phyloP scores from a whole-genome alignment of 1,284 basidiomycete species.

The Rhodotorula sp. region DNA sequence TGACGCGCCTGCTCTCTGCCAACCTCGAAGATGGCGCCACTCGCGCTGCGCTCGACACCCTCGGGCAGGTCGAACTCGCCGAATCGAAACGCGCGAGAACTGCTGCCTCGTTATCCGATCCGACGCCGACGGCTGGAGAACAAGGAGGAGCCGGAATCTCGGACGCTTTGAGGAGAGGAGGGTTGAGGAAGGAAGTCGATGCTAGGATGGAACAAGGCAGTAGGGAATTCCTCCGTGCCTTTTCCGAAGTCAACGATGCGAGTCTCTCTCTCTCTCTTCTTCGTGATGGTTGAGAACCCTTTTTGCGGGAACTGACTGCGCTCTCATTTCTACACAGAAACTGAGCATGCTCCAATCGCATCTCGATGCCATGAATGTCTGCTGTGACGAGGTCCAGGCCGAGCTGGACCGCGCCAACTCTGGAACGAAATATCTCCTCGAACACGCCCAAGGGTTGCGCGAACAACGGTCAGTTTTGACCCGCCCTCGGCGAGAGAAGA shows the following conservation, averaged over 20 bases:
- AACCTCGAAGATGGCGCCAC: slow-evolving; percentile 75
- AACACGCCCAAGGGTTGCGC: slow-evolving; percentile 76
- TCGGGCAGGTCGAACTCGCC: slow-evolving; percentile 62
- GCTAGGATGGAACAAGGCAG: slow-evolving; percentile 73
- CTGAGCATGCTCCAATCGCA: slow-evolving; percentile 70
- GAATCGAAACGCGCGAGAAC: slow-evolving; percentile 42
- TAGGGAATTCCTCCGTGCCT: slow-evolving; percentile 72
- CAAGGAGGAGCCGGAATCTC: slow-evolving; percentile 44
- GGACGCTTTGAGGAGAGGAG: slow-evolving; percentile 51
- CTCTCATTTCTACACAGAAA: slow-evolving; percentile 58
- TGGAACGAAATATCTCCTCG: slow-evolving; percentile 76
- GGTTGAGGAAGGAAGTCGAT: slow-evolving; percentile 80
- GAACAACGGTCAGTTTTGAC: slow-evolving; percentile 66
- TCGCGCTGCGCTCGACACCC: slow-evolving; percentile 73
- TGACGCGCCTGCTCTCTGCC: slow-evolving; percentile 82
- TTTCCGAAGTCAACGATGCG: slow-evolving; percentile 83
- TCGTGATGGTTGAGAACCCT: not conserved
- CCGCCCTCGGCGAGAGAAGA: not conserved
- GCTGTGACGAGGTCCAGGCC: slow-evolving; percentile 75
- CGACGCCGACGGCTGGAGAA: not conserved
- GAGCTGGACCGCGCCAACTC: slow-evolving; percentile 73
- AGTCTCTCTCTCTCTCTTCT: slow-evolving; percentile 43
- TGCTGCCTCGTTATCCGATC: slow-evolving; percentile 35
- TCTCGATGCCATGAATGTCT: slow-evolving; percentile 70
- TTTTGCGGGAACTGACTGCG: not conserved